Evolutionary conservation across 805 yeast genomes (phyloP).

Genomic region (Candida golubevii): DNA sequence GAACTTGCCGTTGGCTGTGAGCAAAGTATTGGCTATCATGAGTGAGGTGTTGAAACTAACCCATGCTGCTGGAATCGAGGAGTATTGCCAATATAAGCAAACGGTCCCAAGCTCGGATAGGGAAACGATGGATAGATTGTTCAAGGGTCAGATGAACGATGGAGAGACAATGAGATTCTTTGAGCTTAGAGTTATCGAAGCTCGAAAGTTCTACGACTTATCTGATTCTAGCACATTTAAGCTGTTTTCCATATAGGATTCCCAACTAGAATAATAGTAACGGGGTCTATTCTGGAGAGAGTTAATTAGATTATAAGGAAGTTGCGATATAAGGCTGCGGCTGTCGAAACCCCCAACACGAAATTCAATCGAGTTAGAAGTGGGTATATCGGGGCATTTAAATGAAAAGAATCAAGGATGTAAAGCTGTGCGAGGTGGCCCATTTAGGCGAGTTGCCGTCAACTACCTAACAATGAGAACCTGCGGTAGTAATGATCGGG

Average conservation of each 20-base stretch:
- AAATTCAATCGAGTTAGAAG: no score
- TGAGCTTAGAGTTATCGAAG: constrained; percentile 66
- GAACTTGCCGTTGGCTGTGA: constrained; percentile 35
- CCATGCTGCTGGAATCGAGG: constrained; percentile 29
- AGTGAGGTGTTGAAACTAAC: constrained; percentile 47
- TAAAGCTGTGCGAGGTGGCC: no score
- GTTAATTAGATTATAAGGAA: neutral
- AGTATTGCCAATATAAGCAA: constrained; percentile 25
- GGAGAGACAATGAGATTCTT: constrained; percentile 60
- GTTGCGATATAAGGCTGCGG: neutral
- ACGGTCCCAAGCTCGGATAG: constrained; percentile 7
- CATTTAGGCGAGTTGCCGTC: no score
- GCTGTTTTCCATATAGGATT: constrained; percentile 1
- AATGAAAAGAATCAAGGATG: no score
- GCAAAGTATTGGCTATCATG: constrained; percentile 57
- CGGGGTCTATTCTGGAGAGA: neutral
- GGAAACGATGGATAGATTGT: neutral
- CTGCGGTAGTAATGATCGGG: no score
- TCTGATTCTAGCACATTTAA: constrained; percentile 18
- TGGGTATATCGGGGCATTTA: no score
- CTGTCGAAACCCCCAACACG: no score
- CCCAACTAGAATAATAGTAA: no score
- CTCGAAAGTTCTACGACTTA: constrained; percentile 39
- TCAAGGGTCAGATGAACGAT: constrained; percentile 51
- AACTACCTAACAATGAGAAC: no score